These are phyloP conservation scores for Heterobasidion occidentale DNA, from an alignment of 1,284 basidiomycete species.

Conservation along the genomic window DNA sequence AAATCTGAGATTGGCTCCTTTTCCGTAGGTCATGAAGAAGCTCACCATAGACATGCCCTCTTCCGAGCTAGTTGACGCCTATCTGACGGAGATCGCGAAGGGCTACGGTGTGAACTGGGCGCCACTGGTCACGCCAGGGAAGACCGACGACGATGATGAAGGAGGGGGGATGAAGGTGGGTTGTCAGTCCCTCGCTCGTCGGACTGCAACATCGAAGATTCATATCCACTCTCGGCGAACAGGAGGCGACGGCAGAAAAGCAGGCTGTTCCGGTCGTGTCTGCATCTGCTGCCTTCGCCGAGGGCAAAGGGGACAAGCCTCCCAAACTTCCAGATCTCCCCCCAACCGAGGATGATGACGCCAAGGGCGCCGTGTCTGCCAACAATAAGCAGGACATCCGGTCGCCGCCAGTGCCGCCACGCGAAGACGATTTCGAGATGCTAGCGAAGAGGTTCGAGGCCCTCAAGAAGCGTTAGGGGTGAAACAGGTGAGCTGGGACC, in stretches of 20 bases:
- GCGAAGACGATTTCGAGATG: slow-evolving; percentile 65
- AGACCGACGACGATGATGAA: slow-evolving; percentile 21
- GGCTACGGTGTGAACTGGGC: slow-evolving; percentile 78
- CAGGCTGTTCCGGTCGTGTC: background rate
- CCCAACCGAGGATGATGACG: slow-evolving; percentile 31
- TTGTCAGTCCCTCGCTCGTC: background rate
- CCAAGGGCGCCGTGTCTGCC: slow-evolving; percentile 16
- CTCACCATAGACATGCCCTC: slow-evolving; percentile 65
- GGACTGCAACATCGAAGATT: too few species aligned
- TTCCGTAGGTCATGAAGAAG: slow-evolving; percentile 61
- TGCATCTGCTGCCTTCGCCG: too few species aligned
- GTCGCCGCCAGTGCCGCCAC: slow-evolving; percentile 19
- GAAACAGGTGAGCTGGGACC: too few species aligned
- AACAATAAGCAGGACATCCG: slow-evolving; percentile 6
- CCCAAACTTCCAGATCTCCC: slow-evolving; percentile 40
- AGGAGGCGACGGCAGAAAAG: background rate
- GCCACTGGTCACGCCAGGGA: slow-evolving; percentile 24
- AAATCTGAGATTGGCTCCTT: background rate
- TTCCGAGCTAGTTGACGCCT: slow-evolving; percentile 75
- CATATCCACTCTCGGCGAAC: background rate
- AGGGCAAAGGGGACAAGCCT: slow-evolving; percentile 20
- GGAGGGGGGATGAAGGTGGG: slow-evolving; percentile 9
- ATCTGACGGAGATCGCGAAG: slow-evolving; percentile 81
- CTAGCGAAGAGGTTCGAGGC: slow-evolving; percentile 71
- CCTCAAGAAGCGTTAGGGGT: slow-evolving; percentile 59